Percentiles rank a stretch among this genome's conserved stretches.
These are phyloP conservation scores for Ambrosia artemisiifolia DNA, from an alignment of 129 eudicot genomes.

Conservation along the genomic window DNA sequence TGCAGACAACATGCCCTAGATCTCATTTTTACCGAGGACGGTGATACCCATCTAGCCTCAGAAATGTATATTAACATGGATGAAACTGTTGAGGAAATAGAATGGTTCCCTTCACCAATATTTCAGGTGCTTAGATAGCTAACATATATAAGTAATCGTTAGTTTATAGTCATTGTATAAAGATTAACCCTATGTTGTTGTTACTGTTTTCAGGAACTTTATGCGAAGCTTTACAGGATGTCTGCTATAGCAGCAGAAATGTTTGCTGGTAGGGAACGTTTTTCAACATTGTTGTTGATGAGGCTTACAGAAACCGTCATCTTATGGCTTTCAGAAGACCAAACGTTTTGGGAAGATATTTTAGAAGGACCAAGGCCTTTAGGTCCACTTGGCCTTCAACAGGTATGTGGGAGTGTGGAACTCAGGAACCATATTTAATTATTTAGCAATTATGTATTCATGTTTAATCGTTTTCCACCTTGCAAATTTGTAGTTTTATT, in stretches of 20 bases:
- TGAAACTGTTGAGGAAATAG: conserved; percentile 73
- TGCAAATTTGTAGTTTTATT: conserved; percentile 64
- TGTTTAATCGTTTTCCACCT: neutral
- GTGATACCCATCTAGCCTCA: conserved; percentile 82
- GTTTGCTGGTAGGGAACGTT: conserved; percentile 97
- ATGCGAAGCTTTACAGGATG: conserved; percentile 78
- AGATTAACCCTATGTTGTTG: neutral
- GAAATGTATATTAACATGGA: conserved; percentile 88
- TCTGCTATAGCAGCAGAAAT: conserved; percentile 87
- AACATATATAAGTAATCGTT: neutral
- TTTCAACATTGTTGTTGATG: conserved; percentile 84
- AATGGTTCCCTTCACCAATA: conserved; percentile 89
- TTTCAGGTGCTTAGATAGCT: conserved; percentile 63
- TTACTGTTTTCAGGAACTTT: conserved; percentile 69
- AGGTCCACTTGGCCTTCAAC: conserved; percentile 93
- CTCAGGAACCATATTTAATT: neutral
- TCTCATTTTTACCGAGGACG: conserved; percentile 93
- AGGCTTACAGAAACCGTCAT: conserved; percentile 95
- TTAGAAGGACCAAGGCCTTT: conserved; percentile 88
- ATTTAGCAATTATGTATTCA: neutral
- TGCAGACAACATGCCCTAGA: conserved; percentile 93
- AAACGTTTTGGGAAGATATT: conserved; percentile 94
- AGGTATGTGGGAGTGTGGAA: conserved; percentile 37
- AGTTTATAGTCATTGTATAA: neutral
- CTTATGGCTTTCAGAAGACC: conserved; percentile 93